phyloP scores from a whole-genome alignment of 768 basidiomycete genomes.

The Zangia roseola region DNA sequence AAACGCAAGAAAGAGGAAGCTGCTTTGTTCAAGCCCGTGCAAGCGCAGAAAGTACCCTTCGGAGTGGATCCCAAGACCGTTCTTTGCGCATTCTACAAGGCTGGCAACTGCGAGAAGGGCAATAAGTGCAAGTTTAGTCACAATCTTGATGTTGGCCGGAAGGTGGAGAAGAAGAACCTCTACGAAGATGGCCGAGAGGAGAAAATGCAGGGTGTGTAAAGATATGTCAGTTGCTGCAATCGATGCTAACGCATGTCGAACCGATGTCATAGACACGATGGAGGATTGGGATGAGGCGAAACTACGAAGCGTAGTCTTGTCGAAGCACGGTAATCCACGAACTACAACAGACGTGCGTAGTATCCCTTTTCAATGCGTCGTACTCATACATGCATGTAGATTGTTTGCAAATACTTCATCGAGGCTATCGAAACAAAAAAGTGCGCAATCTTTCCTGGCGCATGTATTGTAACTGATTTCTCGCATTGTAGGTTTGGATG shows the following conservation, averaged over 20 bases:
- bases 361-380: not conserved
- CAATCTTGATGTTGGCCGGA: constrained; percentile 82
- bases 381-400: constrained; percentile 44
- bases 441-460: constrained; percentile 32
- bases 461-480: not conserved
- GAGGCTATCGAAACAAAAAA: constrained; percentile 93
- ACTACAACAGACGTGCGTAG: constrained; percentile 83
- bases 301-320: constrained; percentile 79
- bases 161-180: constrained; percentile 93
- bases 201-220: constrained; percentile 61
- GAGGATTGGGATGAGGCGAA: constrained; percentile 97
- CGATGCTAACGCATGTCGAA: not conserved
- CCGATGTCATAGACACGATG: constrained; percentile 76
- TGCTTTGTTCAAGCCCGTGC: constrained; percentile 75
- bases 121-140: constrained; percentile 97
- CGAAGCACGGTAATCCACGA: constrained; percentile 86
- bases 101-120: constrained; percentile 91
- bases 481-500: constrained; percentile 67
- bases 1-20: constrained; percentile 85
- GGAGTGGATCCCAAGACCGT: constrained; percentile 97
- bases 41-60: constrained; percentile 85
- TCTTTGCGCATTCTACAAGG: constrained; percentile 90
- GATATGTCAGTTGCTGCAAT: not conserved
- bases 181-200: constrained; percentile 89
- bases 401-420: constrained; percentile 97